Conservation (phyloP, 768 basidiomycete species). For the Leccinum rimulosum region DNA sequence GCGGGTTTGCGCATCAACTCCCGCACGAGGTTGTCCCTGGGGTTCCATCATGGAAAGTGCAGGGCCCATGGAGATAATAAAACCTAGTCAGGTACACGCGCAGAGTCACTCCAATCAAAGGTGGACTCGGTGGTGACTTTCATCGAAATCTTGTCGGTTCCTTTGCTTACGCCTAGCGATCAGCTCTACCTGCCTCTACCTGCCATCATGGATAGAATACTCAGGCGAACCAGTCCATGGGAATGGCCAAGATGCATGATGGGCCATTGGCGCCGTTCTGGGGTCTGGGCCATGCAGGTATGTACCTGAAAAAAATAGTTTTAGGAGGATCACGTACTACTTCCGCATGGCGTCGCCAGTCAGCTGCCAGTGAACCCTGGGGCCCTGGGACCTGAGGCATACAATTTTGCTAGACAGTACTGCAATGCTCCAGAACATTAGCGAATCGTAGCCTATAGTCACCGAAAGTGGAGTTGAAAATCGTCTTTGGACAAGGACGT, state of each 20-base stretch:
- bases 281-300: background rate
- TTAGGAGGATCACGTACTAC: slow-evolving; percentile 6
- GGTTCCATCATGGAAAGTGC: background rate
- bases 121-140: background rate
- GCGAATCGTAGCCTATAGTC: too few species aligned
- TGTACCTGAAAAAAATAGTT: background rate
- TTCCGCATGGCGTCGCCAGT: background rate
- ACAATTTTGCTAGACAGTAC: background rate
- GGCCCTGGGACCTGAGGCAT: background rate
- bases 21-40: slow-evolving; percentile 5
- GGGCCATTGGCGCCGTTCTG: background rate
- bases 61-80: background rate
- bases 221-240: too few species aligned
- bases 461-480: too few species aligned
- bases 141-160: background rate
- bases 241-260: too few species aligned
- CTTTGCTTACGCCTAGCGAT: background rate
- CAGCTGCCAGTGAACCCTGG: background rate
- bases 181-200: background rate
- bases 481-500: background rate
- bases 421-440: background rate
- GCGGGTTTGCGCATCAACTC: background rate
- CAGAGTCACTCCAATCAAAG: background rate
- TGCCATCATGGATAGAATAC: background rate
- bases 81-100: background rate